Percentiles rank a stretch among this genome's conserved stretches.
phyloP scores from a whole-genome alignment of 2,329 filamentous ascomycete species.

The Aspergillus flavus region DNA sequence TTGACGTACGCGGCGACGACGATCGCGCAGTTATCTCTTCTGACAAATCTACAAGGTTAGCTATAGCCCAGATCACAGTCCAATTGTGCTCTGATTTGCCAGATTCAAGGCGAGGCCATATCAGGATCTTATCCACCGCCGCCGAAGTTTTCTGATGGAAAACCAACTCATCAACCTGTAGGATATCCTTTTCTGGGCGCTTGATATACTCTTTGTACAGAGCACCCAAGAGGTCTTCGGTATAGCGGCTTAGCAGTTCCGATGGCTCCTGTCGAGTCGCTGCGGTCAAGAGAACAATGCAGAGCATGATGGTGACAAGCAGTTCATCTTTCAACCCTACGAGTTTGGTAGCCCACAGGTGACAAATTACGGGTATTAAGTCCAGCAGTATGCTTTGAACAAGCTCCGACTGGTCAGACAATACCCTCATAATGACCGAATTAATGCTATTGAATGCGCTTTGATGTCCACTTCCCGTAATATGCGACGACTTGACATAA shows the following conservation, averaged over 20 bases:
- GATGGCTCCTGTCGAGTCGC: constrained; percentile 36
- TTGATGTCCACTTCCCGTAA: constrained; percentile 67
- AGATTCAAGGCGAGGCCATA: constrained; percentile 40
- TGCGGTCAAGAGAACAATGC: constrained; percentile 62
- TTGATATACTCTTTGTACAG: constrained; percentile 79
- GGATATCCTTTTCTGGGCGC: constrained; percentile 68
- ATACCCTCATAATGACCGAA: constrained; percentile 63
- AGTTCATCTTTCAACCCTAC: constrained; percentile 74
- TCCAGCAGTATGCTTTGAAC: constrained; percentile 62
- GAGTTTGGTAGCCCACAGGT: constrained; percentile 76
- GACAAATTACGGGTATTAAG: constrained; percentile 70
- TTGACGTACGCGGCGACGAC: constrained; percentile 11
- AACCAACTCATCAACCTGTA: constrained; percentile 76
- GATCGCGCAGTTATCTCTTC: constrained; percentile 27
- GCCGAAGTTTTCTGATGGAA: constrained; percentile 47
- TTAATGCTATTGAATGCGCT: constrained; percentile 77
- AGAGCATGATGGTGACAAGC: constrained; percentile 69
- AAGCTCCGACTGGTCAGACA: constrained; percentile 69
- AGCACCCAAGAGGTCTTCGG: constrained; percentile 69
- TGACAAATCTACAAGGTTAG: constrained; percentile 43
- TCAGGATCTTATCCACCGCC: constrained; percentile 40
- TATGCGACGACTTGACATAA: constrained; percentile 64
- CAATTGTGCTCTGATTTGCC: constrained; percentile 43
- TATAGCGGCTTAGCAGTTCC: constrained; percentile 42
- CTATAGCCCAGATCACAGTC: constrained; percentile 43